Conservation (phyloP, 2,329 filamentous ascomycete genomes). For the Colletotrichum sansevieriae region DNA sequence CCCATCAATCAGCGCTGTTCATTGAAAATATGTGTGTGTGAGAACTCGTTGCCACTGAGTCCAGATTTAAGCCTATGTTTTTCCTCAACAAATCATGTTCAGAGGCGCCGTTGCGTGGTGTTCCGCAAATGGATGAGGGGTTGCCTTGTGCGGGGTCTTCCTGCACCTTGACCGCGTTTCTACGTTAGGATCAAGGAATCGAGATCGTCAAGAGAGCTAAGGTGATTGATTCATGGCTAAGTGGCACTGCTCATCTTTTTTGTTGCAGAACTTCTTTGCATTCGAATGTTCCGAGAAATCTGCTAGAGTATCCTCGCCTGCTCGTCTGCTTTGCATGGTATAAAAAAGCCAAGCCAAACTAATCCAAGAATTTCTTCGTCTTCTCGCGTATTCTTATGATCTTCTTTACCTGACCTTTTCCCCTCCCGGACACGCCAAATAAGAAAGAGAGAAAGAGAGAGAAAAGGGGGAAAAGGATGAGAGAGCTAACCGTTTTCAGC, state of each 20-base stretch:
- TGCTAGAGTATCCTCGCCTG: no score
- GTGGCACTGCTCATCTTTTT: no score
- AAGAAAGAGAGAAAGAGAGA: background rate
- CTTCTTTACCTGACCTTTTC: background rate
- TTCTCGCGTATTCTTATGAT: no score
- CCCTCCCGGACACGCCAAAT: background rate
- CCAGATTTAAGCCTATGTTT: no score
- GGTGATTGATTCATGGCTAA: no score
- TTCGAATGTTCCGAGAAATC: no score
- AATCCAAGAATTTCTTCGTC: no score
- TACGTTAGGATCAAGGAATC: background rate
- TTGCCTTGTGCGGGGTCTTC: slow-evolving; percentile 9
- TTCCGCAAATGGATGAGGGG: background rate
- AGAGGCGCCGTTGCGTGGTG: background rate
- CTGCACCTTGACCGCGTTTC: background rate
- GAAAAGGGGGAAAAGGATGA: no score
- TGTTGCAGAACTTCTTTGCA: no score
- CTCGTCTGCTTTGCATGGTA: no score
- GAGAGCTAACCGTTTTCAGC: background rate
- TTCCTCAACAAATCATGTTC: background rate
- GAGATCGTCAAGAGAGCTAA: background rate
- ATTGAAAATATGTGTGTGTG: background rate
- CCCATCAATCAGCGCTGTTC: slow-evolving; percentile 16
- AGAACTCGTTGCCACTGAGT: no score
- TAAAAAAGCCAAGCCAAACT: no score